phyloP scores from a whole-genome alignment of 78 protist genomes.

The Dictyostelium purpureum region DNA sequence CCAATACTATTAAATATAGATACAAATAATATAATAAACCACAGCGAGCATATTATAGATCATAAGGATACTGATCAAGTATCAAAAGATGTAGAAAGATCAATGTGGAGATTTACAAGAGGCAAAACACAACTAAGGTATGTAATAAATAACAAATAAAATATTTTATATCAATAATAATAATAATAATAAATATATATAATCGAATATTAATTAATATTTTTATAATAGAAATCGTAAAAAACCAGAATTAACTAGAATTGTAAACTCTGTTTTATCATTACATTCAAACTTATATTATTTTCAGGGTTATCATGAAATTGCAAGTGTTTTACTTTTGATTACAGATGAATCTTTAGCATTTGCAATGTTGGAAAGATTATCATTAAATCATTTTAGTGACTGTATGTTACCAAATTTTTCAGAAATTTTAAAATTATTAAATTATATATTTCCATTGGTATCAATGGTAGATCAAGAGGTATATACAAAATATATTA shows the following conservation, averaged over 20 bases:
- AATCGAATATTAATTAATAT: neutral
- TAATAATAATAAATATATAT: neutral
- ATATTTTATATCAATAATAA: neutral
- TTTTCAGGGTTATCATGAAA: constrained; percentile 81
- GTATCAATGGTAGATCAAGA: constrained; percentile 22
- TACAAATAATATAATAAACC: neutral
- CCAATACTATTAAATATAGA: constrained; percentile 49
- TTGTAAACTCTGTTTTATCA: constrained; percentile 56
- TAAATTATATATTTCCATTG: constrained; percentile 44
- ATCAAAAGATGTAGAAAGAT: constrained; percentile 79
- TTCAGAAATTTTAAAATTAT: constrained; percentile 30
- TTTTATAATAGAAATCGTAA: constrained; percentile 24
- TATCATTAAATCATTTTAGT: constrained; percentile 56
- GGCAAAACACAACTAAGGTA: constrained; percentile 74
- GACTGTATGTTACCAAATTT: constrained; percentile 61
- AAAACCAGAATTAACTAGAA: constrained; percentile 62
- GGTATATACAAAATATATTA: neutral
- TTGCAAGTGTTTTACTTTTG: constrained; percentile 63
- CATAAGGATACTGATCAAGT: constrained; percentile 80
- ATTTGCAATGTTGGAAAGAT: constrained; percentile 68
- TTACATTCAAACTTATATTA: constrained; percentile 47
- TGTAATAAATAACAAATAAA: neutral
- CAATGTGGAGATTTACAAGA: constrained; percentile 80
- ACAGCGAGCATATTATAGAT: constrained; percentile 12
- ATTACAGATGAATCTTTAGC: constrained; percentile 60